Evolutionary conservation across 768 basidiomycete species (phyloP).

Genomic region (Tulasnella sp.): DNA sequence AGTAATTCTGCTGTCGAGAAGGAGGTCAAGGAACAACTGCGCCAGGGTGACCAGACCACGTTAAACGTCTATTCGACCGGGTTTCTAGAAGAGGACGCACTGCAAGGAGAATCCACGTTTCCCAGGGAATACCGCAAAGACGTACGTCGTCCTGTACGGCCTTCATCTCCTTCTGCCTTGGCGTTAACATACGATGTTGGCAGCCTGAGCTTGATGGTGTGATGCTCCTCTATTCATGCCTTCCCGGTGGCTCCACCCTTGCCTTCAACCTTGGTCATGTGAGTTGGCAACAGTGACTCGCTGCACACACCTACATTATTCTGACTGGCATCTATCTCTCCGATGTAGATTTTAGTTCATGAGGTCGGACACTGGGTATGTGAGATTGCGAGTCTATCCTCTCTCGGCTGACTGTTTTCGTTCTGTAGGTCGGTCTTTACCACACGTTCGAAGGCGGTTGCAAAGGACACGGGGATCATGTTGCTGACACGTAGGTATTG

Average conservation of each 20-base stretch:
- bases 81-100: slow-evolving; percentile 21
- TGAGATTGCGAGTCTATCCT: too few species aligned
- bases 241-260: slow-evolving; percentile 26
- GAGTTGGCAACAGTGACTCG: too few species aligned
- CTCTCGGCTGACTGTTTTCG: too few species aligned
- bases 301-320: not conserved
- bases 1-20: slow-evolving; percentile 25
- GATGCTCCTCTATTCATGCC: slow-evolving; percentile 26
- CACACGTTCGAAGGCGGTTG: slow-evolving; percentile 33
- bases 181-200: not conserved
- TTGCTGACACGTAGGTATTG: slow-evolving; percentile 21
- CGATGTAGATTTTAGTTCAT: slow-evolving; percentile 29
- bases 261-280: slow-evolving; percentile 14
- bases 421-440: slow-evolving; percentile 31
- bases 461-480: slow-evolving; percentile 20
- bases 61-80: slow-evolving; percentile 32
- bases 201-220: slow-evolving; percentile 30
- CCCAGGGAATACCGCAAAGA: slow-evolving; percentile 21
- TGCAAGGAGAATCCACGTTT: slow-evolving; percentile 31
- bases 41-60: slow-evolving; percentile 22
- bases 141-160: not conserved
- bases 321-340: too few species aligned
- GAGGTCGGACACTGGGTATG: slow-evolving; percentile 34
- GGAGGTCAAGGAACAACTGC: slow-evolving; percentile 30
- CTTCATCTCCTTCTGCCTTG: not conserved